These are phyloP conservation scores for Solanum hybrid DNA, from an alignment of 305 asterid species.

Conservation along the genomic window DNA sequence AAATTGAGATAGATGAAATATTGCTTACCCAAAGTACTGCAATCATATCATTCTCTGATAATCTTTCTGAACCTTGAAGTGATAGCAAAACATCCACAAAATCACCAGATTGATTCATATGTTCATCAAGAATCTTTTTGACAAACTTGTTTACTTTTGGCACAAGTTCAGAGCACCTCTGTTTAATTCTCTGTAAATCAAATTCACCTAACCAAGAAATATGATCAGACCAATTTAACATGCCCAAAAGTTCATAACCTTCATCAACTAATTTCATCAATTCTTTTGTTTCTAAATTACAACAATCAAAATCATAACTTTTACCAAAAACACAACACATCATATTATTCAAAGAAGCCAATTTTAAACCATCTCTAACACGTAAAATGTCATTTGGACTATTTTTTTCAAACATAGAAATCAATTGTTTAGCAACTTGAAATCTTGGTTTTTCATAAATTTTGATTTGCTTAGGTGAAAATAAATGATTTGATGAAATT, in stretches of 20 bases:
- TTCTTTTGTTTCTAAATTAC: slow-evolving; percentile 27
- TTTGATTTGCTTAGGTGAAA: slow-evolving; percentile 54
- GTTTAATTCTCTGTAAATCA: slow-evolving; percentile 52
- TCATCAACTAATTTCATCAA: slow-evolving; percentile 47
- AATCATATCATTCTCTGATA: slow-evolving; percentile 69
- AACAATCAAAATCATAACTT: slow-evolving; percentile 20
- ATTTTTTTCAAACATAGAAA: slow-evolving; percentile 4
- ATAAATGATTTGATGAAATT: slow-evolving; percentile 52
- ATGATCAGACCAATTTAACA: slow-evolving; percentile 67
- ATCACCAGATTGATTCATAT: slow-evolving; percentile 21
- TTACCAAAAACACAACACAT: slow-evolving; percentile 66
- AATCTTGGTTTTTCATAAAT: slow-evolving; percentile 40
- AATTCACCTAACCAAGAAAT: slow-evolving; percentile 52
- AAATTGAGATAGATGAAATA: background rate
- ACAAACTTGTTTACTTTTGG: slow-evolving; percentile 60
- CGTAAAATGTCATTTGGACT: slow-evolving; percentile 13
- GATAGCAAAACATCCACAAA: slow-evolving; percentile 60
- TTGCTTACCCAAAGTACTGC: slow-evolving; percentile 77
- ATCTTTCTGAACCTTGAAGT: slow-evolving; percentile 35
- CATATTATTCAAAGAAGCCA: slow-evolving; percentile 65
- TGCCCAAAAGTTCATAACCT: slow-evolving; percentile 53
- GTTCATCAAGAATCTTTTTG: slow-evolving; percentile 39
- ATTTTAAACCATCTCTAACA: slow-evolving; percentile 45
- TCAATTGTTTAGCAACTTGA: slow-evolving; percentile 38
- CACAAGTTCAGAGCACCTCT: slow-evolving; percentile 52